phyloP scores from a whole-genome alignment of 2,329 filamentous ascomycete genomes.

The Neoscytalidium dimidiatum region DNA sequence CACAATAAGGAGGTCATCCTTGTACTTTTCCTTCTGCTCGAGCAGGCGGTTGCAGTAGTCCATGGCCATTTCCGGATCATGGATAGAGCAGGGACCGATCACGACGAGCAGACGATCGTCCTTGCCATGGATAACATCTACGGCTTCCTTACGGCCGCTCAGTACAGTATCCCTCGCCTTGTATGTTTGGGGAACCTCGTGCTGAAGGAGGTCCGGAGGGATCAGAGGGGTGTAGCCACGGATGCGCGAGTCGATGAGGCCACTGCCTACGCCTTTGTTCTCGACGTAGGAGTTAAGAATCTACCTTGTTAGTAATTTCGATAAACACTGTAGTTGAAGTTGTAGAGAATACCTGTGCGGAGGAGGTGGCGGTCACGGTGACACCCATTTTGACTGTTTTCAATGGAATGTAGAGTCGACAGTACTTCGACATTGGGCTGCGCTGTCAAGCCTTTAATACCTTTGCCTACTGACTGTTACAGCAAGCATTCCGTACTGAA shows the following conservation, averaged over 20 bases:
- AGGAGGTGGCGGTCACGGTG: not conserved
- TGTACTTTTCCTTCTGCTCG: conserved; percentile 81
- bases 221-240: conserved; percentile 92
- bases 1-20: conserved; percentile 86
- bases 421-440: not conserved
- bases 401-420: not conserved
- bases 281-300: conserved; percentile 40
- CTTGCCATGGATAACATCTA: conserved; percentile 61
- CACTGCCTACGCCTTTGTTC: conserved; percentile 52
- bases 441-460: not conserved
- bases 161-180: conserved; percentile 59
- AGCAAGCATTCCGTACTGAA: too few species aligned
- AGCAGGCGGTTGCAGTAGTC: conserved; percentile 89
- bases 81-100: conserved; percentile 94
- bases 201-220: conserved; percentile 89
- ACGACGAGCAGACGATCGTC: conserved; percentile 70
- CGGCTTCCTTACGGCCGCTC: conserved; percentile 60
- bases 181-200: conserved; percentile 70
- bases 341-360: not conserved
- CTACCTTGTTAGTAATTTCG: not conserved
- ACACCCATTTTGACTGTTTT: not conserved
- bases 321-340: not conserved
- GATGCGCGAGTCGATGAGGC: conserved; percentile 53
- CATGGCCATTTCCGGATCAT: conserved; percentile 86
- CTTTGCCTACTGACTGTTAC: not conserved